phyloP scores from a whole-genome alignment of 1,284 basidiomycete genomes.

The Sphaerobolus stellatus region DNA sequence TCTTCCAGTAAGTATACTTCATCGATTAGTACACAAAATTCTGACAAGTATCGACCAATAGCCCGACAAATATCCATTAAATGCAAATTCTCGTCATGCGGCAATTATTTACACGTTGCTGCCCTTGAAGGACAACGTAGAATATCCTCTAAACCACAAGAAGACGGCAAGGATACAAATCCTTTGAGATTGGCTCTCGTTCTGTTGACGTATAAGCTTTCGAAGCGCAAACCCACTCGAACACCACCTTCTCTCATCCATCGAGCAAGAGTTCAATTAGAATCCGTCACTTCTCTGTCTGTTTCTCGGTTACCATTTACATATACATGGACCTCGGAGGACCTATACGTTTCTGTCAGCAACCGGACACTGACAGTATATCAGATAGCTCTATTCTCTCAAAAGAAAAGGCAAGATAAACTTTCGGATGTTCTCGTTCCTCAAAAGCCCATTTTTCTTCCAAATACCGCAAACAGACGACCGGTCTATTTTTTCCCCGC shows the following conservation, averaged over 20 bases:
- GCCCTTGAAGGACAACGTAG: conserved; percentile 24
- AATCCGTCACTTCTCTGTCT: background rate
- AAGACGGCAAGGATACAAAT: conserved; percentile 1
- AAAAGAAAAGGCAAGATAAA: too few relatives aligned
- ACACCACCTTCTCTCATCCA: conserved; percentile 27
- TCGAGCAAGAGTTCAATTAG: conserved; percentile 22
- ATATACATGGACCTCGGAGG: too few relatives aligned
- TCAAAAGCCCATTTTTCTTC: too few relatives aligned
- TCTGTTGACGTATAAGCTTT: conserved; percentile 29
- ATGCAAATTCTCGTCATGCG: conserved; percentile 28
- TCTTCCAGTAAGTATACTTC: conserved; percentile 17
- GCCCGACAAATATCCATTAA: conserved; percentile 29
- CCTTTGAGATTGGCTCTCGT: conserved; percentile 21
- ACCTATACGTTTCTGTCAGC: too few relatives aligned
- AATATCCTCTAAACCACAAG: background rate
- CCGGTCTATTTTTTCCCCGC: too few relatives aligned
- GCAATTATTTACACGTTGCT: conserved; percentile 27
- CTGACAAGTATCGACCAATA: conserved; percentile 12
- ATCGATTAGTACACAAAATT: background rate
- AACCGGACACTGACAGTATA: too few relatives aligned
- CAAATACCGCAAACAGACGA: too few relatives aligned
- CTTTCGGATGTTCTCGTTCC: too few relatives aligned
- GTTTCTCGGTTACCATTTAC: too few relatives aligned
- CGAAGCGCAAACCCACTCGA: conserved; percentile 19
- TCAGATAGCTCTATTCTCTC: too few relatives aligned